Base-by-base conservation (phyloP, 345 rosid genomes). In the Aethionema arabicum region DNA sequence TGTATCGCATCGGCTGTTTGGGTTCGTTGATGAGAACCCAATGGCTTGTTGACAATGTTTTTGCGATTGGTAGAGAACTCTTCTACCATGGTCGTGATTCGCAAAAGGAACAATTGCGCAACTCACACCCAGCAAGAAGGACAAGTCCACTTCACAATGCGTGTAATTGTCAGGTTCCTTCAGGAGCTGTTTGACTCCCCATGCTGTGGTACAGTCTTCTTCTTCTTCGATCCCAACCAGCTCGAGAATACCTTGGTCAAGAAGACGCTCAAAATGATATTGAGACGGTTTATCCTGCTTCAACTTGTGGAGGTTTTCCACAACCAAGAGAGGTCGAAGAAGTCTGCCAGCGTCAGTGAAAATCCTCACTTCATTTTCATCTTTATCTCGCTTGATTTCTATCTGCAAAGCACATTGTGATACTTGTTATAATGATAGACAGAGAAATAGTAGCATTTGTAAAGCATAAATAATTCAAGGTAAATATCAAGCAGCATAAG, bases 1-100 rank as follows among this genome's bases (percentile, higher is more conserved):
- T 0, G 97, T 87, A 64, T 90, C 99, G 30, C 85, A 89, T 65
- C 96, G 77, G 63, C 85, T 84, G 67, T 77, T 82, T 5, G 95
- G 95, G 70, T 89, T 89, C 11, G 96, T 87, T 2, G 95, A 79
- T 7, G 91, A 82, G 76, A 79, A 92, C 33, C 99, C 99, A 66
- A 92, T 92, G 9, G 87, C 97, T 62, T 92, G 97, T 32, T 85
- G 89, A 49, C 82, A 89, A 51, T 92, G 97, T 67, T 92, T 92
- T 66, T 92, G 95, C 8, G 97, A 78, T 63, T 90, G 90, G 75
- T 87, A 90, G 4, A 92, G 87, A 6, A 92, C 91, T 72, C 99
- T 85, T 70, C 82, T 81, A 8, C 96, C 97, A 65, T 87, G 95
- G 53, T 92, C 90, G 44, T 87, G 99, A 73, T 87, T 90, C 6